phyloP scores from a whole-genome alignment of 768 basidiomycete genomes.

The Suillus ampliporus region DNA sequence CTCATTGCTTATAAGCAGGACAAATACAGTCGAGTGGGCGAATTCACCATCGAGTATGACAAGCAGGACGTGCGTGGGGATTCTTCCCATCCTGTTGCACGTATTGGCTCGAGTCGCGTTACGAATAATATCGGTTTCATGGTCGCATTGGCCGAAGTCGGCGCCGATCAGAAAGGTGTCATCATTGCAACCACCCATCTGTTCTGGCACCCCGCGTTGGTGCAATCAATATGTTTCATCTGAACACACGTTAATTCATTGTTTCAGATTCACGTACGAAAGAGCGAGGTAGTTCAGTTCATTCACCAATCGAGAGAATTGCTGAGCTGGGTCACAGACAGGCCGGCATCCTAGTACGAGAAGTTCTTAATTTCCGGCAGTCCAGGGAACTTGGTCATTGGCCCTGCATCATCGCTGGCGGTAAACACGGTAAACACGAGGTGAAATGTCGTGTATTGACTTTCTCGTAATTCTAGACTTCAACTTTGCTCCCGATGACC shows the following conservation, averaged over 20 bases:
- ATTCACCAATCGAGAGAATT: neutral
- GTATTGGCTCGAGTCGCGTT: constrained; percentile 62
- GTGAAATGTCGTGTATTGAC: constrained; percentile 5
- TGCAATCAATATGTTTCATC: constrained; percentile 14
- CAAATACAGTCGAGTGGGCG: constrained; percentile 51
- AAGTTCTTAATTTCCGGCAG: constrained; percentile 60
- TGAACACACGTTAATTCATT: neutral
- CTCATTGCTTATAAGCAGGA: constrained; percentile 74
- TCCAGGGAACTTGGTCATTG: constrained; percentile 53
- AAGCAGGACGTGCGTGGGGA: constrained; percentile 54
- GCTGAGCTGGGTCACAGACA: constrained; percentile 56
- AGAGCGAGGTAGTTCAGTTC: constrained; percentile 59
- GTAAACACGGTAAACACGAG: constrained; percentile 42
- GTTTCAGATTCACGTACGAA: constrained; percentile 68
- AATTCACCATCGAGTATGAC: constrained; percentile 71
- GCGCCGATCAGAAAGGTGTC: constrained; percentile 54
- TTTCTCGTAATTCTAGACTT: constrained; percentile 62
- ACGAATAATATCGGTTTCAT: constrained; percentile 86
- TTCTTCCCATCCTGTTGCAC: constrained; percentile 35
- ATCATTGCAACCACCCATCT: constrained; percentile 90
- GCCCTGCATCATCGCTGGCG: constrained; percentile 87
- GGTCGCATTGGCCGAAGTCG: constrained; percentile 61
- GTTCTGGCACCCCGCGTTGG: constrained; percentile 93
- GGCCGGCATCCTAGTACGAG: constrained; percentile 72
- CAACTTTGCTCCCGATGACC: constrained; percentile 85